Base-by-base conservation (phyloP, 306 rosid species). In the Dryas alaskensis region DNA sequence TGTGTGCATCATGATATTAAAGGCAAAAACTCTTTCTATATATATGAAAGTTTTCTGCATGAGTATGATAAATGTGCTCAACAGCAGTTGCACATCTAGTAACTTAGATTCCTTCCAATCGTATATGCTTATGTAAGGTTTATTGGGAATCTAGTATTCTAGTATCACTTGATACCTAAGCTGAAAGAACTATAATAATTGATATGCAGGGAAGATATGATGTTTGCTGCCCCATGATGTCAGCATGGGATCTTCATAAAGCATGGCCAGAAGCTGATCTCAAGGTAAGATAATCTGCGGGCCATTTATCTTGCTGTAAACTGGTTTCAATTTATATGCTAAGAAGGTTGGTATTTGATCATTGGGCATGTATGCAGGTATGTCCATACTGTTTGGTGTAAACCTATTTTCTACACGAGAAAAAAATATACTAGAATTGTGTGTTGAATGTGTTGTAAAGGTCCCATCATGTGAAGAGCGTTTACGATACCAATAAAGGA, bases 181-280 rank as follows among this genome's bases (percentile, higher is more conserved):
- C 64, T 53, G 46, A 48, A 54, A 50, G 22, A 63, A 63, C 10
- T 54, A 40, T 61, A 44, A 54, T 51, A 8, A 13, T 37, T 27
- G 73, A 61, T 54, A 72, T 83, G 74, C 82, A 93, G 97, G 98
- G 98, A 84, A 86, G 98, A 79, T 93, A 93, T 74, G 97, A 93
- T 81, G 72, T 89, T 25, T 89, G 96, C 84, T 93, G 98, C 71
- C 98, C 98, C 52, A 88, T 93, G 87, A 89, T 93, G 92, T 93
- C 96, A 13, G 97, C 98, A 60, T 93, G 98, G 98, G 98, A 93
- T 87, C 97, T 93, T 73, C 98, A 93, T 87, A 93, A 89, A 83
- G 92, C 84, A 60, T 93, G 98, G 97, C 97, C 98, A 54, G 98
- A 93, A 82, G 97, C 98, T 66, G 94, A 91, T 57, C 75, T 93